Evolutionary conservation across 2,329 filamentous ascomycete species (phyloP).

Genomic region (Samsoniella hepiali): DNA sequence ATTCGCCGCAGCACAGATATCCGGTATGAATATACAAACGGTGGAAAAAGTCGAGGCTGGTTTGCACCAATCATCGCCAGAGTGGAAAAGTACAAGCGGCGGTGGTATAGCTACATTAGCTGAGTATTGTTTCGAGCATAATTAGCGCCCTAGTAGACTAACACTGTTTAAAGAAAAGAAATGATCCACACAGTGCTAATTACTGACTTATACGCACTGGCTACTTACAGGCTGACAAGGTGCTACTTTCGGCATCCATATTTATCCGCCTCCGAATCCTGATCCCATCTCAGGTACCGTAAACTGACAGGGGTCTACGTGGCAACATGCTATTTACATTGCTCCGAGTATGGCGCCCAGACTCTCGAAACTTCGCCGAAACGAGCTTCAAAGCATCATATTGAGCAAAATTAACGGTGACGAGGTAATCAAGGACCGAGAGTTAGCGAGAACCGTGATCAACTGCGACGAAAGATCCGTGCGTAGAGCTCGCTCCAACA

Average conservation of each 20-base stretch:
- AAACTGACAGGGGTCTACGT: not conserved
- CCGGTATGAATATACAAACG: too few relatives aligned
- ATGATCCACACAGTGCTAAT: conserved; percentile 2
- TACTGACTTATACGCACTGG: not conserved
- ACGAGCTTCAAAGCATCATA: conserved; percentile 12
- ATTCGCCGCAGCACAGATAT: too few relatives aligned
- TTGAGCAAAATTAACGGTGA: conserved; percentile 6
- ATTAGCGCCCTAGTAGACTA: not conserved
- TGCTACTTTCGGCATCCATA: not conserved
- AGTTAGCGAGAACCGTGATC: not conserved
- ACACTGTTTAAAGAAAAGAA: not conserved
- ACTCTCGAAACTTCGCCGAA: conserved; percentile 16
- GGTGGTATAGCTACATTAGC: too few relatives aligned
- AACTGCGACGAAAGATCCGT: not conserved
- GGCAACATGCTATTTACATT: conserved; percentile 15
- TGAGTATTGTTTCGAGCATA: not conserved
- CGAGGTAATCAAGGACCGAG: not conserved
- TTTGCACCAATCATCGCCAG: too few relatives aligned
- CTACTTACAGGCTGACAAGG: not conserved
- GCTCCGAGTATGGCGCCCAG: conserved; percentile 20
- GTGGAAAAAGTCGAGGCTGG: too few relatives aligned
- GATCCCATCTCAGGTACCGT: not conserved
- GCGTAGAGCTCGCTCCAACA: conserved; percentile 9
- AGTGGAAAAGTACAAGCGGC: too few relatives aligned
- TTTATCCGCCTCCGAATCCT: not conserved